Evolutionary conservation across 2,329 filamentous ascomycete species (phyloP), one percentile per base, ranked within the genome.

Genomic region (Endothia cerciana): DNA sequence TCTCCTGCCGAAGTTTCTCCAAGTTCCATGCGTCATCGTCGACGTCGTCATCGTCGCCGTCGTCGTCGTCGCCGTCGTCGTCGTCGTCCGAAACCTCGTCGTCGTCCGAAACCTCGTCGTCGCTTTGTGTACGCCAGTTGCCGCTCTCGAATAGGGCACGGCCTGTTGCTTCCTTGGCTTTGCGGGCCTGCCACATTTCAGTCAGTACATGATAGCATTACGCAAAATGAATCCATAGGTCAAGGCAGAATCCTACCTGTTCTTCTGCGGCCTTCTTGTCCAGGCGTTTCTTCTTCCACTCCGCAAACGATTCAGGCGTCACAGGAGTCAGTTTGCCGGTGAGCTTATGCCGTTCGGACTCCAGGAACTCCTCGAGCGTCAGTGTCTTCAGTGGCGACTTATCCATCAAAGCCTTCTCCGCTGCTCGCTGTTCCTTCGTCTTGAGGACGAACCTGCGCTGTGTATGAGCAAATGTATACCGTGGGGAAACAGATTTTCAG

Each of bases 201-300:
- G 40, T 63, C 25, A 63, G 61, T 47, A 30, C 8, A 8, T 13
- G 43, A 28, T 17, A 28, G 49, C 36, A 22, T n/a, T 6, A 40
- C 7, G 25, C 38, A 17, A 43, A 17, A 28, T 4, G 6, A 22
- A 51, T 13, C 13, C 22, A 15, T 11, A 6, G 11, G 15, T n/a
- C 19, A 25, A 33, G 22, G 19, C 19, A 43, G 25, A 6, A 17
- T 36, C n/a, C 17, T 57, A 63, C 61, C 61, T 63, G 89, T 71
- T 95, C 91, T 74, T 99, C 95, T 28, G 95, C 95, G 19, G 90
- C 91, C 85, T 97, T 98, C 89, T 99, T 99, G 79, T 93, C 89
- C 72, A 98, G 76, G 55, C 95, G 91, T 62, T 97, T 91, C 80
- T 94, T 90, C 85, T 99, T 99, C 95, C 95, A 99, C 75, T 95